Conservation (phyloP, 2,329 filamentous ascomycete genomes). For the Fusarium sp. region DNA sequence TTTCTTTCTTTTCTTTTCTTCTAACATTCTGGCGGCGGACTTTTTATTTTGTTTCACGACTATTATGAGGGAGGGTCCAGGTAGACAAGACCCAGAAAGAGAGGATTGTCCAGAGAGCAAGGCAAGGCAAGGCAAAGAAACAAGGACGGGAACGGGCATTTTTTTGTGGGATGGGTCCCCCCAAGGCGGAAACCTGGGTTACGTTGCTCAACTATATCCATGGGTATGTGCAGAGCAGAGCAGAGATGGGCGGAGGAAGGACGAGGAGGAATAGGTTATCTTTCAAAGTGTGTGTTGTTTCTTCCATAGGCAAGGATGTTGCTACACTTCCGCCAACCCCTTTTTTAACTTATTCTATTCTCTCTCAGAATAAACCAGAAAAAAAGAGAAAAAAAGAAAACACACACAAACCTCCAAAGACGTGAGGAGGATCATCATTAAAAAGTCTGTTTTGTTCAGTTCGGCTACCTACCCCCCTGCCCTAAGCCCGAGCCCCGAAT, state of each 20-base stretch:
- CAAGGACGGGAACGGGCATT: not conserved
- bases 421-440: not conserved
- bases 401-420: not conserved
- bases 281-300: slow-evolving; percentile 24
- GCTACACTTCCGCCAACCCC: not conserved
- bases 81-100: not conserved
- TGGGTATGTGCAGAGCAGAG: slow-evolving; percentile 7
- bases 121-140: not conserved
- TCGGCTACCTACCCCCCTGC: not conserved
- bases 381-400: not conserved
- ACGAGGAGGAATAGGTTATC: slow-evolving; percentile 14
- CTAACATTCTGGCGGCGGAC: slow-evolving; percentile 7
- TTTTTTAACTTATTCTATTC: not conserved
- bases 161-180: slow-evolving; percentile 18
- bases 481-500: slow-evolving; percentile 9
- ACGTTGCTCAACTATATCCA: slow-evolving; percentile 28
- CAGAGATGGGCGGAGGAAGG: not conserved
- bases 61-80: not conserved
- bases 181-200: slow-evolving; percentile 13
- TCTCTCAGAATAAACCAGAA: not conserved
- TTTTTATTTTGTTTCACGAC: slow-evolving; percentile 9
- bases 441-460: not conserved
- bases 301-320: not conserved
- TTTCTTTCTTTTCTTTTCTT: not conserved
- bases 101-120: not conserved